Evolutionary conservation across 495 filamentous ascomycete genomes (phyloP).

Genomic region (Wilcoxina mikolae): DNA sequence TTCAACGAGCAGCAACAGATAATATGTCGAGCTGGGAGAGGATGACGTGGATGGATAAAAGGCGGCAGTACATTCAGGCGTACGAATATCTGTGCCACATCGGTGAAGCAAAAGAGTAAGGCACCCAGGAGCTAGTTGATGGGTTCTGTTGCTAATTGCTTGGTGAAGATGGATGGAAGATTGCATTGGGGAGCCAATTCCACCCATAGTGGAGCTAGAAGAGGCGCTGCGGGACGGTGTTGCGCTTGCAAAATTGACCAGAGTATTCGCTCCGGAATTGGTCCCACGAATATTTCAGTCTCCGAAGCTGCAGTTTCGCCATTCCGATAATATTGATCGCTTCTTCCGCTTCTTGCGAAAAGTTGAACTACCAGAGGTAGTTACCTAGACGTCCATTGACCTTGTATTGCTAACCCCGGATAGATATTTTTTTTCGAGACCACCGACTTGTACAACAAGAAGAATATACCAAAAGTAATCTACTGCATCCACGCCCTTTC

Average conservation of each 20-base stretch:
- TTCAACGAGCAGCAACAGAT: constrained; percentile 59
- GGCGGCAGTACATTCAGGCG: constrained; percentile 87
- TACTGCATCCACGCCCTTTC: constrained; percentile 96
- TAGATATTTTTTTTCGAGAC: constrained; percentile 89
- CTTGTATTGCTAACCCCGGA: not conserved
- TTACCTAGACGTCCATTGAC: constrained; percentile 8
- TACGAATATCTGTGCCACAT: constrained; percentile 99
- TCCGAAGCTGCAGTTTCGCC: constrained; percentile 74
- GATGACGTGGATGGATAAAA: constrained; percentile 96
- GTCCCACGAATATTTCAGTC: constrained; percentile 70
- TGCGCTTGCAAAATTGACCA: constrained; percentile 89
- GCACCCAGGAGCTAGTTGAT: not conserved
- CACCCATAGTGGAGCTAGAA: constrained; percentile 90
- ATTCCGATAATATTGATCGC: constrained; percentile 89
- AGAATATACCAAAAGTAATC: constrained; percentile 98
- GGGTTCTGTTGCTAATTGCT: constrained; percentile 4
- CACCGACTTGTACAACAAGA: constrained; percentile 98
- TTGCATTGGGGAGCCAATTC: constrained; percentile 73
- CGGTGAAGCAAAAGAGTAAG: constrained; percentile 81
- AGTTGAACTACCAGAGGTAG: constrained; percentile 72
- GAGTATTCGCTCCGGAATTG: constrained; percentile 64
- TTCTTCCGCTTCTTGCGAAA: constrained; percentile 91
- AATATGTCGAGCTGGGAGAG: constrained; percentile 55
- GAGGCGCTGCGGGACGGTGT: constrained; percentile 88
- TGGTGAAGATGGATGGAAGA: constrained; percentile 70